Base-by-base conservation (phyloP, 345 rosid species). In the Pelargonium nanum region DNA sequence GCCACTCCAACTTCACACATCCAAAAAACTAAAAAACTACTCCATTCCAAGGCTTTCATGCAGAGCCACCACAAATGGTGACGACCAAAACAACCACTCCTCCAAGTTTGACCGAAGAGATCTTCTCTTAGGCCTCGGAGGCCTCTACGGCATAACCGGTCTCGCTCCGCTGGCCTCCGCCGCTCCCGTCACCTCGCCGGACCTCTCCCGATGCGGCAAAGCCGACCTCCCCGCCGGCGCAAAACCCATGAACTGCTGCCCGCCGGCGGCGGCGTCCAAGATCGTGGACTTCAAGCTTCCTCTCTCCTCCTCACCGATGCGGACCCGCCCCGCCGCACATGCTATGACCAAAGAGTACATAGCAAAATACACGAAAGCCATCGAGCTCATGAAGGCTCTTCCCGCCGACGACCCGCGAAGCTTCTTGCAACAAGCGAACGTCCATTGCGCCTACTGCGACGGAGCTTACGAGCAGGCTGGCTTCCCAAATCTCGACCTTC, bases 361-460 rank as follows among this genome's bases (percentile, higher is more conserved):
- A 1, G 78, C 79, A 12, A 82, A 85, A 28, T 85, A 76, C 57
- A 17, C 62, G 23, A 73, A 70, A 65, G 87, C 87, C 34, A 13
- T 76, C n/a, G 68, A 73, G 63, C 81, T 82, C 54, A 80, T 85
- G 85, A 85, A 78, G 60, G 79, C 78, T 19, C 80, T 85, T 4
- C 87, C 87, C 1, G 78, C 63, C 0, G 74, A 75, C 5, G 87
- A 85, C 57, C 91, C 91, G 0, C 75, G 91, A 7, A 82, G 56
- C 77, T 82, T 82, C 75, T 64, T 5, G 32, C 83, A 78, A 26
- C 85, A 85, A 67, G 87, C 85, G 0, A 76, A 73, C 17, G 68
- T 82, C 51, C 91, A 85, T 52, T 85, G 91, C 34, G 91, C 85
- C 55, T 85, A 82, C 19, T 85, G 87, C 21, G 72, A 82, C 51